Percentiles rank a stretch among this genome's conserved stretches.
Evolutionary conservation across 805 yeast species (phyloP).

Genomic region (Cyberlindnera japonica): DNA sequence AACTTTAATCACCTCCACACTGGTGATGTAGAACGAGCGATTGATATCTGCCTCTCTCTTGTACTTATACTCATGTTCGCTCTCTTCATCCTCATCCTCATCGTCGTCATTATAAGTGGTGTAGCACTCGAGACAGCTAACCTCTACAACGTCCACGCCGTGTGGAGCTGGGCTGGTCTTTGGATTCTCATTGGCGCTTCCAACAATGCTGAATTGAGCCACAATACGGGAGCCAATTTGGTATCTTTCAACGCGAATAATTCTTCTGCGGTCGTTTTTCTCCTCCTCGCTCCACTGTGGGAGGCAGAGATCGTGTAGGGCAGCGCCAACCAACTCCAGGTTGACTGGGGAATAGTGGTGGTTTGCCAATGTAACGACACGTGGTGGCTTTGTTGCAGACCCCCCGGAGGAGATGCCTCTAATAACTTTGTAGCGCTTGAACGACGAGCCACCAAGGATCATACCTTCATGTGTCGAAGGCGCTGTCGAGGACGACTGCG

Average conservation of each 20-base stretch:
- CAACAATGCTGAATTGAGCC: slow-evolving; percentile 49
- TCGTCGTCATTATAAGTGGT: slow-evolving; percentile 33
- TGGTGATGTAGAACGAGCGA: slow-evolving; percentile 46
- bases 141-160: slow-evolving; percentile 52
- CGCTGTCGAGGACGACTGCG: slow-evolving; percentile 7
- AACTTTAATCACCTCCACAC: slow-evolving; percentile 63
- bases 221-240: slow-evolving; percentile 46
- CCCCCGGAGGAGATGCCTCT: slow-evolving; percentile 62
- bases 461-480: slow-evolving; percentile 6
- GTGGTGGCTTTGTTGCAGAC: slow-evolving; percentile 52
- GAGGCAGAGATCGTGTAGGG: slow-evolving; percentile 44
- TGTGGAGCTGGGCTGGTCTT: slow-evolving; percentile 31
- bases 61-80: slow-evolving; percentile 30
- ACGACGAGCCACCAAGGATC: too few species aligned
- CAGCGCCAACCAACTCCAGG: slow-evolving; percentile 42
- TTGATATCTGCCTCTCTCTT: slow-evolving; percentile 21
- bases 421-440: slow-evolving; percentile 38
- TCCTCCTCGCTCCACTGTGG: slow-evolving; percentile 49
- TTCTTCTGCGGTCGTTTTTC: slow-evolving; percentile 48
- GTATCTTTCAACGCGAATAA: slow-evolving; percentile 52
- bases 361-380: slow-evolving; percentile 27
- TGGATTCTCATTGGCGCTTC: slow-evolving; percentile 47
- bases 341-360: slow-evolving; percentile 42
- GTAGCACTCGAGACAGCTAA: slow-evolving; percentile 52
- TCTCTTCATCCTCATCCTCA: slow-evolving; percentile 27